Evolutionary conservation across 2,329 filamentous ascomycete genomes (phyloP), one percentile per base, ranked within the genome.

Genomic region (Lasiodiplodia sp.): DNA sequence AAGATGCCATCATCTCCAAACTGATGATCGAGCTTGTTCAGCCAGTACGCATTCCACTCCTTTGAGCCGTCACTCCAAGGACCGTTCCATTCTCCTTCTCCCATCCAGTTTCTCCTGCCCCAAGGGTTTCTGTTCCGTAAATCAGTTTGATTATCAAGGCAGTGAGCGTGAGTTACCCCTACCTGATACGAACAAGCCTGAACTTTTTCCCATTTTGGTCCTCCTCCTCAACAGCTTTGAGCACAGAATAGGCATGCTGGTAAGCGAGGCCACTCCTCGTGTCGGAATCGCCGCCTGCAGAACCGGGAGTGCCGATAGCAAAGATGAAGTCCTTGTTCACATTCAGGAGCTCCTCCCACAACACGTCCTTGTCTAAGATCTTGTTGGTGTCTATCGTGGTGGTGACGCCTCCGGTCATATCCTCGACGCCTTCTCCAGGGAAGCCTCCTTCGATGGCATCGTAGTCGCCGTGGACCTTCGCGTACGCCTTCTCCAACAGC

Each of bases 391-490:
- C 86, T 12, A 93, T 79, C 74, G 91, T 88, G 0, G 88, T 90
- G 0, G 90, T 92, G 14, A 93, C 89, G 31, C 91, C 91, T 2
- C 91, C 91, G 1, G 86, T 88, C 34, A 88, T 75, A 71, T 88
- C 86, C 73, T 88, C 87, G 67, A 88, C 85, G 1, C 84, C 86
- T 72, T 88, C 87, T 80, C 84, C 90, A 21, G 91, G 89, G 75
- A 89, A 93, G 0, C 92, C 92, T 7, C 92, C 91, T 51, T 91
- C 86, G 40, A 96, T 92, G 1, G 90, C 86, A 21, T 85, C 87
- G 72, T 91, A 96, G 75, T 96, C 92, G 2, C 92, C 92, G 73
- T 96, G 92, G 0, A 91, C 91, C 78, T 96, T 96, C 23, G 92
- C 92, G 75, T 92, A 95, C 1, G 92, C 92, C 78, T 95, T 95